Evolutionary conservation across 495 filamentous ascomycete genomes (phyloP).

Genomic region (Aspergillus incahuasiensis): DNA sequence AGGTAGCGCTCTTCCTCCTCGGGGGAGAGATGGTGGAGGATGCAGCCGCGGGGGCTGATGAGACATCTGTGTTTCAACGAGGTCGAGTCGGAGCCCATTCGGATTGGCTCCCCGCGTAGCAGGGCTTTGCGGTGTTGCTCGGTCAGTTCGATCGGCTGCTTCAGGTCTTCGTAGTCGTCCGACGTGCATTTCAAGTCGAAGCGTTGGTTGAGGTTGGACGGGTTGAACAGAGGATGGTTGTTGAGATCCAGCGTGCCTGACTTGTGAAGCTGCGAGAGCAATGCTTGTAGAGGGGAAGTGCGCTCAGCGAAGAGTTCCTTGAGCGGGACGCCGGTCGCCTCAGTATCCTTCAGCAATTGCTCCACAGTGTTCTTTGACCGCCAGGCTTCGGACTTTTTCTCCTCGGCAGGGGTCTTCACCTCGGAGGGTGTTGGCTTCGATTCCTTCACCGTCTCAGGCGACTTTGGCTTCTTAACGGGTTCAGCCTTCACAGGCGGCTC

Average conservation of each 20-base stretch:
- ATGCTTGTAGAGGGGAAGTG: conserved; percentile 35
- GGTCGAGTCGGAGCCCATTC: conserved; percentile 28
- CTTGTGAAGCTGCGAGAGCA: conserved; percentile 49
- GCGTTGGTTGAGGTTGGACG: conserved; percentile 45
- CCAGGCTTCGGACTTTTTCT: conserved; percentile 33
- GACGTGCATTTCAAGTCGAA: conserved; percentile 46
- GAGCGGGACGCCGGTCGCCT: conserved; percentile 29
- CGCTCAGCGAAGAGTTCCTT: conserved; percentile 41
- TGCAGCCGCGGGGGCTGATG: conserved; percentile 74
- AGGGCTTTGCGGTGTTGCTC: conserved; percentile 41
- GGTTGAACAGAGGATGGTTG: conserved; percentile 52
- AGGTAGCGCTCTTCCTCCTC: conserved; percentile 78
- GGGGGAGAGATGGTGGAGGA: conserved; percentile 66
- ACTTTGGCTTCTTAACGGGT: conserved; percentile 33
- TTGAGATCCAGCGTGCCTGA: conserved; percentile 45
- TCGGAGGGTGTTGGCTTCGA: conserved; percentile 27
- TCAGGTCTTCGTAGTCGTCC: conserved; percentile 40
- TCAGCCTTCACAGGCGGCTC: conserved; percentile 27
- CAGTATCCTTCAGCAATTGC: conserved; percentile 36
- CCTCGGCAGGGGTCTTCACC: conserved; percentile 25
- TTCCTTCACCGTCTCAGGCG: conserved; percentile 31
- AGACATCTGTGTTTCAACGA: conserved; percentile 47
- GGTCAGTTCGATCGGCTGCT: conserved; percentile 35
- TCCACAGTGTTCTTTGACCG: conserved; percentile 43
- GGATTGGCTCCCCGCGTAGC: conserved; percentile 38